Evolutionary conservation across 1,284 basidiomycete species (phyloP), one percentile per base, ranked within the genome.

Genomic region (Pyrrhoderma lamaoense): DNA sequence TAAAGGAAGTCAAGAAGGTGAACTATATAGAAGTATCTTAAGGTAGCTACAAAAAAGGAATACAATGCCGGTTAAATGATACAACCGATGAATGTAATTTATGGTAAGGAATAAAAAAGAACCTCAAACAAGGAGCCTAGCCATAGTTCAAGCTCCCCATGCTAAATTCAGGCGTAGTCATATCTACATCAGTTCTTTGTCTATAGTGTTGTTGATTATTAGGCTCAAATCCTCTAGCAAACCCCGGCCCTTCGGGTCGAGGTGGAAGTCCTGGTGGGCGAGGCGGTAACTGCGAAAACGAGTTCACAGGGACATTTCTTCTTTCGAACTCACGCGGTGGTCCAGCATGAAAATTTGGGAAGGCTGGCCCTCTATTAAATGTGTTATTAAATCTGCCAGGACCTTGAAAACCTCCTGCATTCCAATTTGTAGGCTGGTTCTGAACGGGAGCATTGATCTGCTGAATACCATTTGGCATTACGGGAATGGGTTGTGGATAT

Each of bases 211-310:
- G 27, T 31, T 31, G 27, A 5, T 5, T 5, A 11, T 11, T 31
- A 11, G 27, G 27, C 5, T 31, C 27, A 31, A 31, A 31, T 5
- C 7, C 27, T 31, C 27, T 31, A 31, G 27, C 7, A 11, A 31
- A 31, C 5, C 5, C 27, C 11, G 27, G 43, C 25, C 42, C 49
- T 36, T 25, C 44, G 9, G 52, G 52, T 34, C 52, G 52, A 42
- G 52, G 23, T 13, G 52, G 52, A n/a, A 53, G 42, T 11, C 52
- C 52, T 37, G 47, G 19, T 18, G 52, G 52, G 3, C 47, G 52
- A 22, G 47, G 47, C 14, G 52, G 52, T 11, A 54, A 42, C 25
- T 43, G 46, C 21, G 49, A 40, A 18, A 25, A n/a, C 13, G 40
- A 44, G 19, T 43, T 34, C 23, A 25, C 25, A 16, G 22, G 34